Evolutionary conservation across 352 stramenopile species (phyloP).

Genomic region (Phytophthora pluvialis): DNA sequence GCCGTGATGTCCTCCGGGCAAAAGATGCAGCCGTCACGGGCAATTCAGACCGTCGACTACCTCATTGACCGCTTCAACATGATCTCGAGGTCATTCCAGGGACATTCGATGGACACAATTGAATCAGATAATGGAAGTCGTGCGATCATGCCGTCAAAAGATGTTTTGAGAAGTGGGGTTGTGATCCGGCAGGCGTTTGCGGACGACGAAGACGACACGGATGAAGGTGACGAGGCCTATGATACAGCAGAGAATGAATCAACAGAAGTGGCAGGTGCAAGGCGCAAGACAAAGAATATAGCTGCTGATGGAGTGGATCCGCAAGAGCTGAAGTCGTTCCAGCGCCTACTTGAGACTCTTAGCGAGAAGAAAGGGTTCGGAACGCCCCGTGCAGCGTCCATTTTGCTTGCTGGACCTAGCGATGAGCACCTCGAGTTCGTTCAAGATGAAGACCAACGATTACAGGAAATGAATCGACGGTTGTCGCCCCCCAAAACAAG

Average conservation of each 20-base stretch:
- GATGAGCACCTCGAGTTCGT: constrained; percentile 52
- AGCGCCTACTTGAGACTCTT: constrained; percentile 54
- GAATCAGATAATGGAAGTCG: not conserved
- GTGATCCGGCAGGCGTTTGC: not conserved
- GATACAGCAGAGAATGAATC: constrained; percentile 1
- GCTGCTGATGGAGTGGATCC: constrained; percentile 6
- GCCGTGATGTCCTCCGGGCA: constrained; percentile 70
- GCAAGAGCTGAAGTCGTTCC: constrained; percentile 47
- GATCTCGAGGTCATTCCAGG: constrained; percentile 50
- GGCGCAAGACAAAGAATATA: constrained; percentile 15
- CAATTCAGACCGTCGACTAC: constrained; percentile 68
- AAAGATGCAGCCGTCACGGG: constrained; percentile 57
- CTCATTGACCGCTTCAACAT: constrained; percentile 78
- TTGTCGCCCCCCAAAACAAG: constrained; percentile 21
- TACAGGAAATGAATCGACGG: constrained; percentile 27
- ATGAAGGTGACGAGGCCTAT: constrained; percentile 3
- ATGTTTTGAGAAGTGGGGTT: not conserved
- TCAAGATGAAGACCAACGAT: constrained; percentile 49
- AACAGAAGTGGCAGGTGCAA: not conserved
- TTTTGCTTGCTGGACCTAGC: constrained; percentile 40
- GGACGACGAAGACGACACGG: constrained; percentile 13
- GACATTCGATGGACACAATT: constrained; percentile 8
- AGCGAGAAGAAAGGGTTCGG: constrained; percentile 39
- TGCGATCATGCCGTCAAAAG: not conserved
- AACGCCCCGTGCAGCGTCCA: constrained; percentile 25